phyloP scores from a whole-genome alignment of 108 stramenopile species.

The Cyclostephanos tholiformis region DNA sequence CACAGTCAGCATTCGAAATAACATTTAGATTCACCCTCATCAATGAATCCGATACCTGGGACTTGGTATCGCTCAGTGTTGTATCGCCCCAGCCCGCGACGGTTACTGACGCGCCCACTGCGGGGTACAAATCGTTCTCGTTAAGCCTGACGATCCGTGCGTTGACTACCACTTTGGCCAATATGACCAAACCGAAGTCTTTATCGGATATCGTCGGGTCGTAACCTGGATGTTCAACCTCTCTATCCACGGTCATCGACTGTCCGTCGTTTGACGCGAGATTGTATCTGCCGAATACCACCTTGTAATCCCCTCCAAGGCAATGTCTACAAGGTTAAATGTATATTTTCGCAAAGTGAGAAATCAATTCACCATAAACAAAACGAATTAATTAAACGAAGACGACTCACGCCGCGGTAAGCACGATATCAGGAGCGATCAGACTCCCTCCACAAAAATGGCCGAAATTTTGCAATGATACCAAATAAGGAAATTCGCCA shows the following conservation, averaged over 20 bases:
- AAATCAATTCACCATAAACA: neutral
- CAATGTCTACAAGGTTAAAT: constrained; percentile 22
- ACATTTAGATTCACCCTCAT: constrained; percentile 44
- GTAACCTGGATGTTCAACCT: constrained; percentile 27
- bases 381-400: neutral
- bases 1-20: constrained; percentile 36
- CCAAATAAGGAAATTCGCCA: neutral
- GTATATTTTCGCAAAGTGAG: neutral
- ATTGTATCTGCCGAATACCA: constrained; percentile 28
- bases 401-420: constrained; percentile 27
- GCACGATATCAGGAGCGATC: constrained; percentile 26
- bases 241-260: neutral
- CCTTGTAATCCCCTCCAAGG: constrained; percentile 9
- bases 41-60: constrained; percentile 17
- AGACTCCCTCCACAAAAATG: constrained; percentile 25
- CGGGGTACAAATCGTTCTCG: constrained; percentile 9
- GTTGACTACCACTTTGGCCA: constrained; percentile 6
- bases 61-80: neutral
- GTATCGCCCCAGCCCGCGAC: constrained; percentile 52
- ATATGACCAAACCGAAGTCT: constrained; percentile 28
- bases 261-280: constrained; percentile 17
- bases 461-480: constrained; percentile 4
- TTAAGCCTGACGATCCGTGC: constrained; percentile 21
- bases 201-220: constrained; percentile 17
- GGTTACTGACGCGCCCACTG: constrained; percentile 6